Evolutionary conservation across 192 early-diverging fungal species (phyloP).

Genomic region (Dispira simplex): DNA sequence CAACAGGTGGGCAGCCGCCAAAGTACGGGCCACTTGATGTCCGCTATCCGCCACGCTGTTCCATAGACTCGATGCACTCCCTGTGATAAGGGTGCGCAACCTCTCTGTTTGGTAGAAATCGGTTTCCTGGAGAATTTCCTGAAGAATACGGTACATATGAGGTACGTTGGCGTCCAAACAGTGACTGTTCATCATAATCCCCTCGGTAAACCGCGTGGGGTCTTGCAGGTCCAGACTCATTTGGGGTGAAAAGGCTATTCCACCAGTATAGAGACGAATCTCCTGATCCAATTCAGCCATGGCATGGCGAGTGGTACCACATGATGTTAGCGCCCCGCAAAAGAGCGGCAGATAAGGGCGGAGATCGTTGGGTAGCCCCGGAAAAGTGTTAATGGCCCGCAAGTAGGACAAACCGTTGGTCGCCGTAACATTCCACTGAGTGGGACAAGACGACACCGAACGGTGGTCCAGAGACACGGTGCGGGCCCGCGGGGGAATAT

Average conservation of each 20-base stretch:
- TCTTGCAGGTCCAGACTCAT: conserved; percentile 47
- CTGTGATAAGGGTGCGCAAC: conserved; percentile 57
- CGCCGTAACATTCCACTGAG: conserved; percentile 59
- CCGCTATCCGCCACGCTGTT: conserved; percentile 72
- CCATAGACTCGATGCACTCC: conserved; percentile 51
- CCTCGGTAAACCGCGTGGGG: conserved; percentile 44
- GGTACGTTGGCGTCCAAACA: conserved; percentile 59
- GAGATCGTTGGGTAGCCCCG: conserved; percentile 38
- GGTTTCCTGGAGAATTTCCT: conserved; percentile 52
- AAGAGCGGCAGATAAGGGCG: conserved; percentile 65
- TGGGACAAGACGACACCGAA: conserved; percentile 28
- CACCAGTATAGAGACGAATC: conserved; percentile 71
- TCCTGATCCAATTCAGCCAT: conserved; percentile 81
- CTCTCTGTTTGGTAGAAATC: conserved; percentile 55
- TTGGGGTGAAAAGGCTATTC: conserved; percentile 53
- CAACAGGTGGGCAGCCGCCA: conserved; percentile 45
- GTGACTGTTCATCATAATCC: conserved; percentile 42
- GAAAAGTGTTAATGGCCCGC: conserved; percentile 47
- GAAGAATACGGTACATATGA: conserved; percentile 54
- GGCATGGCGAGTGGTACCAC: conserved; percentile 41
- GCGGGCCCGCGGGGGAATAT: conserved; percentile 48
- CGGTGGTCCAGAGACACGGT: conserved; percentile 37
- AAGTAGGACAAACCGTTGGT: conserved; percentile 93
- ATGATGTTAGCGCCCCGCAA: conserved; percentile 42
- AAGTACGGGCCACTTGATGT: conserved; percentile 61